Percentiles rank a stretch among this genome's conserved stretches.
These are phyloP conservation scores for Cryoendolithus antarcticus DNA, from an alignment of 2,329 filamentous ascomycete species.

Conservation along the genomic window DNA sequence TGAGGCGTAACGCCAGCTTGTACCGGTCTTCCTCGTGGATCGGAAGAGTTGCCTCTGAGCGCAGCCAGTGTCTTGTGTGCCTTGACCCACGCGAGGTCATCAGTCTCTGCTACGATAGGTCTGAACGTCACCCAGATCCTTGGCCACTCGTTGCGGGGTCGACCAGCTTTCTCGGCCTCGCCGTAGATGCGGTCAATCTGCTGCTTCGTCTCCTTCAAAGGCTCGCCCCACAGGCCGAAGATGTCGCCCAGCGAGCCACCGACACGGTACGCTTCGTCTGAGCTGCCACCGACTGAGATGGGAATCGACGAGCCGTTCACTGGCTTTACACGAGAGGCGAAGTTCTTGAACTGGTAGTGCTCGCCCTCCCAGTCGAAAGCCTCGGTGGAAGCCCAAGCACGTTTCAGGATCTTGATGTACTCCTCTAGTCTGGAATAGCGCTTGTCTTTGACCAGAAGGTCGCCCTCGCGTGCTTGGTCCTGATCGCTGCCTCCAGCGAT, in stretches of 20 bases:
- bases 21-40: constrained; percentile 12
- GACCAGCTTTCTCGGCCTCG: constrained; percentile 44
- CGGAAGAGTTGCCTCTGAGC: constrained; percentile 31
- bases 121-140: constrained; percentile 54
- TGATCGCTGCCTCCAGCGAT: constrained; percentile 50
- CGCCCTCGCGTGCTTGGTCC: constrained; percentile 49
- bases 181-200: constrained; percentile 50
- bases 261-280: constrained; percentile 46
- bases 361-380: constrained; percentile 51
- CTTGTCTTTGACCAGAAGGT: constrained; percentile 46
- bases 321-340: constrained; percentile 42
- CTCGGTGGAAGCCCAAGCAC: constrained; percentile 44
- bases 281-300: constrained; percentile 48
- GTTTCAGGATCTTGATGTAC: constrained; percentile 48
- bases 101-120: constrained; percentile 48
- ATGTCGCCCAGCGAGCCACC: constrained; percentile 49
- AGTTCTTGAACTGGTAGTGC: constrained; percentile 48
- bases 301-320: constrained; percentile 40
- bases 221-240: constrained; percentile 53
- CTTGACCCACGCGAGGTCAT: constrained; percentile 50
- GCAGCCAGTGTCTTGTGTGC: constrained; percentile 44
- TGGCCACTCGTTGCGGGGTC: constrained; percentile 32
- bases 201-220: constrained; percentile 50
- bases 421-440: constrained; percentile 48
- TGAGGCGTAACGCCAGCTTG: constrained; percentile 33